These are phyloP conservation scores for Leccinum boreale DNA, from an alignment of 768 basidiomycete species.

Conservation along the genomic window DNA sequence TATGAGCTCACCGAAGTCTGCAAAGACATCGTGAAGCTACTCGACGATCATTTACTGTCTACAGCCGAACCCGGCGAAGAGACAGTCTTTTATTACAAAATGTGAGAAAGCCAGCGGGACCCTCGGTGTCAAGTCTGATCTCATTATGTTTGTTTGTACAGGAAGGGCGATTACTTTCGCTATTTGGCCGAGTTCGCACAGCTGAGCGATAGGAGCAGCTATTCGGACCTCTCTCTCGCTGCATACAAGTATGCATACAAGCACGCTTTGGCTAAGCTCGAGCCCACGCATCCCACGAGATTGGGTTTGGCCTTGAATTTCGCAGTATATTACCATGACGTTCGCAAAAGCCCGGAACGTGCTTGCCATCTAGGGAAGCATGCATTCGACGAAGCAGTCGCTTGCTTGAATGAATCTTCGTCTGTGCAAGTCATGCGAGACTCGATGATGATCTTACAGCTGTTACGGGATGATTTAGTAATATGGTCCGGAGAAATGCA, in stretches of 20 bases:
- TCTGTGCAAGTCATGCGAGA: slow-evolving; percentile 50
- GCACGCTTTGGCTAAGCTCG: slow-evolving; percentile 72
- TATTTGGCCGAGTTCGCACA: slow-evolving; percentile 86
- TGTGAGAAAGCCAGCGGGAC: slow-evolving; percentile 44
- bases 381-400: slow-evolving; percentile 87
- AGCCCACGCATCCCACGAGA: slow-evolving; percentile 79
- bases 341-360: slow-evolving; percentile 78
- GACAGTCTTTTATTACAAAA: slow-evolving; percentile 88
- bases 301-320: slow-evolving; percentile 89
- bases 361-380: slow-evolving; percentile 89
- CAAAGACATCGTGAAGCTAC: slow-evolving; percentile 70
- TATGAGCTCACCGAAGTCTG: slow-evolving; percentile 73
- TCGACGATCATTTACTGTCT: slow-evolving; percentile 59
- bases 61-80: slow-evolving; percentile 73
- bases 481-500: slow-evolving; percentile 81
- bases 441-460: slow-evolving; percentile 79
- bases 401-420: slow-evolving; percentile 50
- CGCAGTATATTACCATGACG: slow-evolving; percentile 91
- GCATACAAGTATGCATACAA: slow-evolving; percentile 86
- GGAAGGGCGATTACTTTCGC: slow-evolving; percentile 89
- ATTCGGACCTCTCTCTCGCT: slow-evolving; percentile 73
- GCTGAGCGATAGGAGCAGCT: slow-evolving; percentile 62
- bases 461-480: slow-evolving; percentile 80
- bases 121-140: background rate
- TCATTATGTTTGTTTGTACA: slow-evolving; percentile 25